Evolutionary conservation across 2,329 filamentous ascomycete species (phyloP).

Genomic region (Fusarium napiforme): DNA sequence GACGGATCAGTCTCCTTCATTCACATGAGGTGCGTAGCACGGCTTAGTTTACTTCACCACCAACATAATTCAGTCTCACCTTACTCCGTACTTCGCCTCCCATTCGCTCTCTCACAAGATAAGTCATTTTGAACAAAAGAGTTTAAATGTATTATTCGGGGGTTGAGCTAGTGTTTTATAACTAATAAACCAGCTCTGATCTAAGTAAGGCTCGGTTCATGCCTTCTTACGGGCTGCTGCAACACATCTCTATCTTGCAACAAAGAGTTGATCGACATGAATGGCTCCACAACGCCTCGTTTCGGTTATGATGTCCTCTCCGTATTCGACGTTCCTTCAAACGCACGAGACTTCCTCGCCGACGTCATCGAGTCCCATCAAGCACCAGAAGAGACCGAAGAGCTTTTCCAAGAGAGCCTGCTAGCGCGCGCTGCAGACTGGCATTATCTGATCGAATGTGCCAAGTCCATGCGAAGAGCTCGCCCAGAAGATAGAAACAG

Average conservation of each 20-base stretch:
- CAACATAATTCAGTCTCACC: background rate
- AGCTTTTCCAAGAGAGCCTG: slow-evolving; percentile 48
- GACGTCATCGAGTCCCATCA: slow-evolving; percentile 44
- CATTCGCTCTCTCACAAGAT: background rate
- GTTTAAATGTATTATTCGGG: background rate
- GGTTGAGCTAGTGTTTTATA: background rate
- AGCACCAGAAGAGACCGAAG: slow-evolving; percentile 44
- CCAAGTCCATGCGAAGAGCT: slow-evolving; percentile 43
- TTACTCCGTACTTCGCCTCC: background rate
- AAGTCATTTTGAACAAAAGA: background rate
- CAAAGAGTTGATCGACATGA: slow-evolving; percentile 26
- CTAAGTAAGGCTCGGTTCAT: background rate
- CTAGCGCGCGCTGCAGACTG: slow-evolving; percentile 50
- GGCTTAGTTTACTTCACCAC: background rate
- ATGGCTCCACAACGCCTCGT: slow-evolving; percentile 20
- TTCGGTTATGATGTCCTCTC: slow-evolving; percentile 45
- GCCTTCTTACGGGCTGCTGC: background rate
- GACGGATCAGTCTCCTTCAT: background rate
- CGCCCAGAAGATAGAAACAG: slow-evolving; percentile 20
- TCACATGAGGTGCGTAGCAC: background rate
- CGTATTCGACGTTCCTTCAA: slow-evolving; percentile 49
- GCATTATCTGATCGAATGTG: slow-evolving; percentile 49
- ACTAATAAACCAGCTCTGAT: background rate
- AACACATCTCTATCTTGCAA: background rate
- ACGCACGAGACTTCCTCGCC: slow-evolving; percentile 47